Percentiles rank a stretch among this genome's conserved stretches.
Evolutionary conservation across 1,284 basidiomycete species (phyloP).

Genomic region (Mycosarcoma mackinlayi): DNA sequence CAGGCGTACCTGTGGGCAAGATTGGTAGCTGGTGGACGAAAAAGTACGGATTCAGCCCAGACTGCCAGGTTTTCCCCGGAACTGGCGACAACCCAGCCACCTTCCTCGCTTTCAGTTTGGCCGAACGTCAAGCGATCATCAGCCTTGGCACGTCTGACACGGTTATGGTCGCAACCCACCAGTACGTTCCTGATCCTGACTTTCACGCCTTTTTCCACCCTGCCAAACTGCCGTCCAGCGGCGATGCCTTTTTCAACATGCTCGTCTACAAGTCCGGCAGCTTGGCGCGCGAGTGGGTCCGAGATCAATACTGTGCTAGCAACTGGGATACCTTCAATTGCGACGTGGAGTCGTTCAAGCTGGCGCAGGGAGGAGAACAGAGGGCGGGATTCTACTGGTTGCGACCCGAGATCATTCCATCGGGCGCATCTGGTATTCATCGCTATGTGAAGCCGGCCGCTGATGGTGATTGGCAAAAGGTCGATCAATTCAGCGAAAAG

Average conservation of each 20-base stretch:
- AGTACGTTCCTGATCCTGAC: slow-evolving; percentile 70
- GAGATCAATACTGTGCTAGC: slow-evolving; percentile 75
- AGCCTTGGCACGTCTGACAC: slow-evolving; percentile 93
- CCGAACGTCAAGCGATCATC: slow-evolving; percentile 84
- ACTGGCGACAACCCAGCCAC: slow-evolving; percentile 93
- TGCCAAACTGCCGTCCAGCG: slow-evolving; percentile 49
- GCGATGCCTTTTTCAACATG: slow-evolving; percentile 70
- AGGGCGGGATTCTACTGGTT: slow-evolving; percentile 78
- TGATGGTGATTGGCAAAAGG: slow-evolving; percentile 48
- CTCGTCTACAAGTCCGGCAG: slow-evolving; percentile 71
- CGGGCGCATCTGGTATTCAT: slow-evolving; percentile 77
- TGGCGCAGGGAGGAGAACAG: slow-evolving; percentile 8
- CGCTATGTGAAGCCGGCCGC: slow-evolving; percentile 71
- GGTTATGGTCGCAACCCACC: slow-evolving; percentile 76
- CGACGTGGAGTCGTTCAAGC: slow-evolving; percentile 70
- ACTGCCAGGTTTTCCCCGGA: slow-evolving; percentile 83
- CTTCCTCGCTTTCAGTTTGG: slow-evolving; percentile 76
- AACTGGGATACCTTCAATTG: slow-evolving; percentile 81
- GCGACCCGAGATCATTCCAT: slow-evolving; percentile 83
- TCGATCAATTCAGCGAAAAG: slow-evolving; percentile 67
- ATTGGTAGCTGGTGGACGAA: slow-evolving; percentile 79
- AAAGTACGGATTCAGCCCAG: slow-evolving; percentile 80
- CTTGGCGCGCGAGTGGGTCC: slow-evolving; percentile 77
- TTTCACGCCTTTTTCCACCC: slow-evolving; percentile 72
- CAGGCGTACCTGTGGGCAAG: slow-evolving; percentile 76